Evolutionary conservation across 2,329 filamentous ascomycete genomes (phyloP), one percentile per base, ranked within the genome.

Genomic region (Nothopassalora personata): DNA sequence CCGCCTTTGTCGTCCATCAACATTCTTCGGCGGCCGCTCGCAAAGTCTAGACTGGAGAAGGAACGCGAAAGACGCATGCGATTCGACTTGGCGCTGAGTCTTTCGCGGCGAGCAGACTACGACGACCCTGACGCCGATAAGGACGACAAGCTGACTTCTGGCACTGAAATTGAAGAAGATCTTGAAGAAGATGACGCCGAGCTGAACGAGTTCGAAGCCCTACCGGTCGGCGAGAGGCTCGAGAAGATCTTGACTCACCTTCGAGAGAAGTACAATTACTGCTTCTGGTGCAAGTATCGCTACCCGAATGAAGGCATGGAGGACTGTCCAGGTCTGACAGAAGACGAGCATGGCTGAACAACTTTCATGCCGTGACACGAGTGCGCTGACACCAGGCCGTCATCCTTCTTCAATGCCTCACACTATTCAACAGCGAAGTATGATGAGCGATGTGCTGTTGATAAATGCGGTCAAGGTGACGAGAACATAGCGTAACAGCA

Each of bases 251-350:
- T 96, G 9, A 72, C 76, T 18, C 86, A 89, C 73, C 73, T 99
- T 56, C 83, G 94, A 39, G 79, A 85, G 52, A 82, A 83, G 69
- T 84, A 91, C 69, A 75, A 80, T 48, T 99, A 99, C 72, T 99
- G 94, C 76, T 96, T 97, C 72, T 99, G 92, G 89, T 99, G 94
- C 76, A 97, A 97, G 73, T 88, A 83, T 74, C 79, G 79, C 54
- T 99, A 97, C 72, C 83, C 86, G 0, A 86, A 91, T 69, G 78
- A 77, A 36, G 75, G 78, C n/a, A 86, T 97, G 87, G 90, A 94
- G 11, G 92, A 90, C 0, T 99, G 94, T 79, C 93, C 94, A 0
- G 94, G 94, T 0, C 57, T 87, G 36, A 89, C 86, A 0, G 94
- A 97, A 74, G 91, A 96, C 69, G 92, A 97, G 68, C 84, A 87